Percentiles rank a stretch among this genome's conserved stretches.
Conservation (phyloP, 1,139 yeast species). For the Candida tropicalis region DNA sequence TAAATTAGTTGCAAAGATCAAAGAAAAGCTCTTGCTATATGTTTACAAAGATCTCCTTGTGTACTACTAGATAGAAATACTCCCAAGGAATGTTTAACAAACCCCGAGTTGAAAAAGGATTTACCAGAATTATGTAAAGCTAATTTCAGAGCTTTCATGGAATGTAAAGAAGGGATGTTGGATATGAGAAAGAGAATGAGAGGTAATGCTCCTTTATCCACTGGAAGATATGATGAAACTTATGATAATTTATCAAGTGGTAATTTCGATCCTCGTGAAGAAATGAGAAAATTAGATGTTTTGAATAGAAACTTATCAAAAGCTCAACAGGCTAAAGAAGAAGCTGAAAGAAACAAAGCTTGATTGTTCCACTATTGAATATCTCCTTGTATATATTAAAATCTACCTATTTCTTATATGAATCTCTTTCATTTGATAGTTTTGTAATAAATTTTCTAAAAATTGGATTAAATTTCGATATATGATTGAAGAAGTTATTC, state of each 20-base stretch:
- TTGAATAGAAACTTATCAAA: slow-evolving; percentile 51
- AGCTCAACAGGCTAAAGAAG: slow-evolving; percentile 28
- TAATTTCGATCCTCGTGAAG: slow-evolving; percentile 78
- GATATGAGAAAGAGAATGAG: slow-evolving; percentile 91
- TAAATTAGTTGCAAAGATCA: slow-evolving; percentile 85
- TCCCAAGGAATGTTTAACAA: slow-evolving; percentile 83
- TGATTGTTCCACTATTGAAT: too few species aligned
- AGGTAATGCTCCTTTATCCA: slow-evolving; percentile 92
- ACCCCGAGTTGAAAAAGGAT: slow-evolving; percentile 74
- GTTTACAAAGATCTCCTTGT: slow-evolving; percentile 95
- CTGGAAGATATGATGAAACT: slow-evolving; percentile 89
- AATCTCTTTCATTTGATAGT: slow-evolving; percentile 13
- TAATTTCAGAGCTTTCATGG: slow-evolving; percentile 81
- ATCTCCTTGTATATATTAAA: not conserved
- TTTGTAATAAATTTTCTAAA: slow-evolving; percentile 41
- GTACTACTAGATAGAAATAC: slow-evolving; percentile 87
- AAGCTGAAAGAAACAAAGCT: slow-evolving; percentile 16
- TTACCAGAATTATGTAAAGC: slow-evolving; percentile 89
- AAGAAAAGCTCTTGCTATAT: slow-evolving; percentile 88
- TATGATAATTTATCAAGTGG: slow-evolving; percentile 79
- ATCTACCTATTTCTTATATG: slow-evolving; percentile 4
- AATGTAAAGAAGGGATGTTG: slow-evolving; percentile 81
- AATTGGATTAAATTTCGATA: slow-evolving; percentile 48
- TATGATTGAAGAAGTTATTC: slow-evolving; percentile 53
- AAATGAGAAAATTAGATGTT: slow-evolving; percentile 65